Evolutionary conservation across 805 yeast species (phyloP), one percentile per base, ranked within the genome.

Genomic region (Pichia exigua): DNA sequence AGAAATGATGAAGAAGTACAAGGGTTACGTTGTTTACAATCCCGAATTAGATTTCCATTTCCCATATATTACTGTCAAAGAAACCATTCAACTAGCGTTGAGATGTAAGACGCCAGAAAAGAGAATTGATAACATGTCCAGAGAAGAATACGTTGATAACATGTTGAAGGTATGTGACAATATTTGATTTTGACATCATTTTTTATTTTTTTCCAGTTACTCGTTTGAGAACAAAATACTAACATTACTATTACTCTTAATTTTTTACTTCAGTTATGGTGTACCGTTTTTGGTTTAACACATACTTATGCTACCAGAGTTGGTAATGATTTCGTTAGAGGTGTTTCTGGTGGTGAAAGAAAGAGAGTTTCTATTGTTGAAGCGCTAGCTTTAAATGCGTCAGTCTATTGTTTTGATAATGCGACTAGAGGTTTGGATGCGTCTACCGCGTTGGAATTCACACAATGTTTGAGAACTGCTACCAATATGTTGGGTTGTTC

Each of bases 381-480:
- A 68, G 86, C 86, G 1, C 70, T 84, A 45, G 76, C 85, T 45
- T 74, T 82, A 47, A 79, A 83, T 28, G 84, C 88, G 30, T 70
- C 78, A 46, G 72, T 84, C 47, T 82, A 77, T 56, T 80, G 86
- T 66, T 83, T 87, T 81, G 91, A 87, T 71, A 87, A 87, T 62
- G 85, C 92, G 7, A 87, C 95, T 7, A 79, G 94, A 71, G 95
- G 95, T 60, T 73, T 87, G 54, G 95, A 87, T 68, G 77, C 94
- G 4, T 85, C 94, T 12, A 86, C 94, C 42, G 95, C 95, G 3
- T 72, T 84, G 56, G 91, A 85, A 63, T 87, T 81, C 61, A 74
- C 85, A 42, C 73, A 79, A 55, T 83, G 88, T 21, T 72, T 87
- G 54, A 81, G 85, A 59, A 75, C 56, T 22, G 43, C 57, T 2